A percentile compares a stretch with the other conserved stretches of the same genome.
Evolutionary conservation across 306 rosid genomes (phyloP).

Genomic region (Cucumis melo): DNA sequence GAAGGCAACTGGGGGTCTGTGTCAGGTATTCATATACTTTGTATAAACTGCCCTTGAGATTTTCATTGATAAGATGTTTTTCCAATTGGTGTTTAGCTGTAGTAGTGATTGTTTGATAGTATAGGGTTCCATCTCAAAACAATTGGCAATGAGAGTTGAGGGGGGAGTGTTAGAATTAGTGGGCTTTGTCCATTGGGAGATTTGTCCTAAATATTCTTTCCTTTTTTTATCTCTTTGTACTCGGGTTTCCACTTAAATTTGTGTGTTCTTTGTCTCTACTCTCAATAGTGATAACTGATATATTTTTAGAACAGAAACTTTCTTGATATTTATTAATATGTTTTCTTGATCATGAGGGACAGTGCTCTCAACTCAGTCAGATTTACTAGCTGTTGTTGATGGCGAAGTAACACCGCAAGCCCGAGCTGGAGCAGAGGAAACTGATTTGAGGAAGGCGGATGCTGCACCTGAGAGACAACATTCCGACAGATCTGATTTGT

Average conservation of each 20-base stretch:
- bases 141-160: no score
- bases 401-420: constrained; percentile 21
- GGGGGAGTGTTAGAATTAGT: no score
- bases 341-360: constrained; percentile 21
- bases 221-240: no score
- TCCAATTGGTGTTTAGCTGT: background rate
- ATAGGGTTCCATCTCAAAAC: no score
- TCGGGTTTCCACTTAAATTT: no score
- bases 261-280: no score
- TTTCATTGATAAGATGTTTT: background rate
- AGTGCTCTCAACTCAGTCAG: constrained; percentile 69
- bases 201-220: no score
- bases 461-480: constrained; percentile 22
- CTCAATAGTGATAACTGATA: background rate
- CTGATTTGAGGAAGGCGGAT: constrained; percentile 17
- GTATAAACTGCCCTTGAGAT: background rate
- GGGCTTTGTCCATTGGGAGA: no score
- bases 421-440: constrained; percentile 15
- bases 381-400: constrained; percentile 32
- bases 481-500: constrained; percentile 39
- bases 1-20: constrained; percentile 86
- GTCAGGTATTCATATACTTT: constrained; percentile 44
- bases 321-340: background rate
- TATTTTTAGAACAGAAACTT: background rate
- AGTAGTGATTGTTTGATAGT: no score